A percentile compares a stretch with the other conserved stretches of the same genome.
Conservation (phyloP, 495 filamentous ascomycete genomes). For the Aspergillus nanangensis region DNA sequence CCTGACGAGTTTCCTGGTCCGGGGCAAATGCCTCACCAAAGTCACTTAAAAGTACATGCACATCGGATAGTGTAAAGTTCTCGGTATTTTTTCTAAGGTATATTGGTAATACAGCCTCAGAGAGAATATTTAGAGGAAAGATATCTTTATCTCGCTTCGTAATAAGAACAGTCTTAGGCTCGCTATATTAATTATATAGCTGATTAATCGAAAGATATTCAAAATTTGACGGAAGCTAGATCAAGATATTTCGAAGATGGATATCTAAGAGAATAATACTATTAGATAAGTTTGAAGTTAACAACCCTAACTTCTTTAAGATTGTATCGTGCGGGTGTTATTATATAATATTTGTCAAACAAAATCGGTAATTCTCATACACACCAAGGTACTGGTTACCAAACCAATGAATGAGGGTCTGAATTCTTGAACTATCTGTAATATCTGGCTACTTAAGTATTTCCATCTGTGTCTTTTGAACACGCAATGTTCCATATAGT, state of each 20-base stretch:
- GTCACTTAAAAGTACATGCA: conserved; percentile 18
- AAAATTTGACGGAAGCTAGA: conserved; percentile 14
- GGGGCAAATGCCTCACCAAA: conserved; percentile 27
- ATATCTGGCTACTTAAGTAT: too few species aligned
- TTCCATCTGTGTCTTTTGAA: too few species aligned
- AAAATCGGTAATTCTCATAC: too few species aligned
- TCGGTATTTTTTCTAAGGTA: conserved; percentile 24
- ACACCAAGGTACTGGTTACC: too few species aligned
- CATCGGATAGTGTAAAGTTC: conserved; percentile 17
- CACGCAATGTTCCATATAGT: too few species aligned
- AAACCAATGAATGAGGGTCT: too few species aligned
- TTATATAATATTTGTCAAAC: conserved; percentile 38
- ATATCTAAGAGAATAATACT: too few species aligned
- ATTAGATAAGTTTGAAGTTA: too few species aligned
- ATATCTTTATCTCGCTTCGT: conserved; percentile 12
- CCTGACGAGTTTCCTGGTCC: conserved; percentile 9
- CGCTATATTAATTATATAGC: conserved; percentile 25
- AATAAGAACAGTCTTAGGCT: conserved; percentile 15
- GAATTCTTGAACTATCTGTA: too few species aligned
- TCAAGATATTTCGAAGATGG: conserved; percentile 29
- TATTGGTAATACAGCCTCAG: conserved; percentile 22
- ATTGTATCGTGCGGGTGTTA: conserved; percentile 23
- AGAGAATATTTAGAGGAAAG: conserved; percentile 15
- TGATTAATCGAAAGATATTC: conserved; percentile 18
- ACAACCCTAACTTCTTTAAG: conserved; percentile 24